These are phyloP conservation scores for Lachancea mirantina DNA, from an alignment of 805 yeast genomes.

Conservation along the genomic window DNA sequence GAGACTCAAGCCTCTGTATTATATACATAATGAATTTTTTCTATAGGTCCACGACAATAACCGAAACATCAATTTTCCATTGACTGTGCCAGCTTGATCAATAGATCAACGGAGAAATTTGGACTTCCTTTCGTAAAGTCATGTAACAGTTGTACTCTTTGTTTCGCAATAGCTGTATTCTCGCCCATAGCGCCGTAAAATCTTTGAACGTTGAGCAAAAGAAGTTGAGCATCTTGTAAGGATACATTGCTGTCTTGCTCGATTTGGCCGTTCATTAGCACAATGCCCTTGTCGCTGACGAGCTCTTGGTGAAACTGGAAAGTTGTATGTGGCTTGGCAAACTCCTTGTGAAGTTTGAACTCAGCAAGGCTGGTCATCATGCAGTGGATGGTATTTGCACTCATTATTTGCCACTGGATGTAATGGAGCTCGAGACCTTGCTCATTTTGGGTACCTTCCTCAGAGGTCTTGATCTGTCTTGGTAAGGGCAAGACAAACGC, in stretches of 20 bases:
- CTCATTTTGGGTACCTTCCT: conserved; percentile 31
- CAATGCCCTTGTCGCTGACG: conserved; percentile 48
- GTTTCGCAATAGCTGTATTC: conserved; percentile 36
- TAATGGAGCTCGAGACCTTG: conserved; percentile 75
- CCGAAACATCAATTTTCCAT: conserved; percentile 36
- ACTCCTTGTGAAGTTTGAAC: conserved; percentile 83
- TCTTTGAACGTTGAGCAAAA: conserved; percentile 69
- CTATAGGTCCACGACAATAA: too few relatives aligned
- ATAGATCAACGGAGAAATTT: conserved; percentile 56
- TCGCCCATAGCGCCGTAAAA: conserved; percentile 66
- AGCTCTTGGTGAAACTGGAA: conserved; percentile 81
- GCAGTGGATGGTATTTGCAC: conserved; percentile 77
- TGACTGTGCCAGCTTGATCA: conserved; percentile 68
- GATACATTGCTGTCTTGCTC: conserved; percentile 65
- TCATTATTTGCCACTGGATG: conserved; percentile 89
- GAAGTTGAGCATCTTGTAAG: conserved; percentile 67
- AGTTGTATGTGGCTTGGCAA: conserved; percentile 92
- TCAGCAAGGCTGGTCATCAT: conserved; percentile 88
- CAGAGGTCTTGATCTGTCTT: conserved; percentile 39
- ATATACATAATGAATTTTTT: too few relatives aligned
- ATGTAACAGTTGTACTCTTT: conserved; percentile 50
- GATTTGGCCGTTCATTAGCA: conserved; percentile 80
- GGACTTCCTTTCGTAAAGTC: conserved; percentile 66
- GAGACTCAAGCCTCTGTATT: too few relatives aligned
- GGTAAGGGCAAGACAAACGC: conserved; percentile 89